Evolutionary conservation across 1,139 yeast species (phyloP).

Genomic region (Lodderomyces beijingensis): DNA sequence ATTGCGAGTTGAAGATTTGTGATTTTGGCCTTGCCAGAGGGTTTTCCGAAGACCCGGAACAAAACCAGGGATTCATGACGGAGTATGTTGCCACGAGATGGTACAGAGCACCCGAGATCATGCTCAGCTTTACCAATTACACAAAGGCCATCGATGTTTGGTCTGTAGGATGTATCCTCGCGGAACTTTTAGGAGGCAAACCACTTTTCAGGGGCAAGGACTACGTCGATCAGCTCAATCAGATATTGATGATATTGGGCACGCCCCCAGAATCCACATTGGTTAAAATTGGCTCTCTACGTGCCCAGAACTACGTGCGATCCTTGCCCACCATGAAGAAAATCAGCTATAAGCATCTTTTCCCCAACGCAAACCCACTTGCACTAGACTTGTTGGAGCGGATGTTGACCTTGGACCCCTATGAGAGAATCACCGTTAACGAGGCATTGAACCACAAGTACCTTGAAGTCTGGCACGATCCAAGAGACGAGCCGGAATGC

Average conservation of each 20-base stretch:
- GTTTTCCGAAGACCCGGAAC: conserved; percentile 78
- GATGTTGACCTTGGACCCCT: conserved; percentile 87
- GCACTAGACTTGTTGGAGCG: conserved; percentile 79
- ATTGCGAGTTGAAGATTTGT: conserved; percentile 92
- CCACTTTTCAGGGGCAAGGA: conserved; percentile 94
- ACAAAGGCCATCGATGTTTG: conserved; percentile 95
- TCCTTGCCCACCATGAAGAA: conserved; percentile 81
- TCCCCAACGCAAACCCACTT: conserved; percentile 81
- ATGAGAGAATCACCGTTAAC: conserved; percentile 79
- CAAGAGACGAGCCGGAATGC: conserved; percentile 89
- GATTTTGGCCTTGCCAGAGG: conserved; percentile 97
- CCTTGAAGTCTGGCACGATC: conserved; percentile 92
- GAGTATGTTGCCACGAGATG: conserved; percentile 98
- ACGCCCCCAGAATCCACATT: conserved; percentile 86
- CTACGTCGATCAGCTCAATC: conserved; percentile 91
- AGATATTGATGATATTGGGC: conserved; percentile 79
- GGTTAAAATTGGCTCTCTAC: conserved; percentile 75
- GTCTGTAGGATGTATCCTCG: conserved; percentile 96
- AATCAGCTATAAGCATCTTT: conserved; percentile 67
- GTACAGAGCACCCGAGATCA: conserved; percentile 98
- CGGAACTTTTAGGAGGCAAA: conserved; percentile 86
- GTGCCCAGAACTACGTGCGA: conserved; percentile 91
- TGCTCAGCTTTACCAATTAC: conserved; percentile 88
- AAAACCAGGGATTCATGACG: conserved; percentile 86
- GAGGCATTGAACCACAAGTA: conserved; percentile 90